Evolutionary conservation across 176 grass and related monocot species (phyloP).

Genomic region (Saccharum spontaneum): DNA sequence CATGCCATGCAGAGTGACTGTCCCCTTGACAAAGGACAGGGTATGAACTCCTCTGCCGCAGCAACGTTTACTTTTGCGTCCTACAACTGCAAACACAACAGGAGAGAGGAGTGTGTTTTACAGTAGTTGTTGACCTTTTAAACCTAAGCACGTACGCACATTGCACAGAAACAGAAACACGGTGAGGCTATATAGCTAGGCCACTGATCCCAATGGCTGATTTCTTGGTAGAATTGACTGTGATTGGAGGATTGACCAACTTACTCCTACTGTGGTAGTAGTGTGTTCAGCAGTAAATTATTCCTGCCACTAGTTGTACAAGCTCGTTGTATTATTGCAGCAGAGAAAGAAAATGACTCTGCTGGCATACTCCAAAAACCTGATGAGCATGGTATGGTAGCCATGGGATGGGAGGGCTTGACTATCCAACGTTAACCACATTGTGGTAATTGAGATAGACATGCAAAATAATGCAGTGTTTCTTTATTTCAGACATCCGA

Average conservation of each 20-base stretch:
- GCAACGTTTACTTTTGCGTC: constrained; percentile 36
- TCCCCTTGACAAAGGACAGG: constrained; percentile 43
- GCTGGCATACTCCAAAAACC: neutral
- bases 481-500: constrained; percentile 16
- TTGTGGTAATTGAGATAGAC: neutral
- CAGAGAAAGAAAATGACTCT: neutral
- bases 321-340: neutral
- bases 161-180: constrained; percentile 39
- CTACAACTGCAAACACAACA: neutral
- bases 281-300: neutral
- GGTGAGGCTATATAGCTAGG: constrained; percentile 15
- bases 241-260: constrained; percentile 28
- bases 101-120: constrained; percentile 30
- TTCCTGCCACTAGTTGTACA: neutral
- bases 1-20: constrained; percentile 32
- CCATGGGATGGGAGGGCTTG: neutral
- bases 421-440: constrained; percentile 10
- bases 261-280: constrained; percentile 23
- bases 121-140: constrained; percentile 35
- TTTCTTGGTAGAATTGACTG: constrained; percentile 29
- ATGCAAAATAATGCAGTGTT: neutral
- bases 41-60: constrained; percentile 51
- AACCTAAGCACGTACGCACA: constrained; percentile 17
- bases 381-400: neutral
- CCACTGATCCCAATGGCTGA: constrained; percentile 50